Conservation (phyloP, 208 protist species). For the Endotrypanum monterogeii region DNA sequence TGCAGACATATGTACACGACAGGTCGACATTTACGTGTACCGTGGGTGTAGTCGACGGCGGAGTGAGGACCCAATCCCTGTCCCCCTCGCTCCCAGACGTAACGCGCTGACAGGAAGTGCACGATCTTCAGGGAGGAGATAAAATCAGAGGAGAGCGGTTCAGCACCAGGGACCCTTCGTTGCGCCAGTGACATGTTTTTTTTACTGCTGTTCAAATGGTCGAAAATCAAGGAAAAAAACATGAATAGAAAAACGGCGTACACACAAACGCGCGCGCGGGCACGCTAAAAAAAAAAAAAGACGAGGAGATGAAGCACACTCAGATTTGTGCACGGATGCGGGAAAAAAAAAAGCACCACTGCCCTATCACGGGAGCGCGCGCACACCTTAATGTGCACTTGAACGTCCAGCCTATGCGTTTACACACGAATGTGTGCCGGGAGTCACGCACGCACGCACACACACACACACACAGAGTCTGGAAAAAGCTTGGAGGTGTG, state of each 20-base stretch:
- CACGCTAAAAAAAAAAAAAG: too few relatives aligned
- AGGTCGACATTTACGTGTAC: neutral
- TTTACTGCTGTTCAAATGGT: neutral
- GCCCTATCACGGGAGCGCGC: neutral
- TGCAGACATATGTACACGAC: neutral
- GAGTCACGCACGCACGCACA: neutral
- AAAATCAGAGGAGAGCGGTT: neutral
- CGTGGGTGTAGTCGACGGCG: neutral
- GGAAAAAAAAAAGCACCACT: neutral
- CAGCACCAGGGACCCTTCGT: neutral
- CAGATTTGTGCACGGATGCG: neutral
- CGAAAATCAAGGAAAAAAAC: neutral
- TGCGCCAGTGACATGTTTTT: neutral
- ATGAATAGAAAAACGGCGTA: neutral
- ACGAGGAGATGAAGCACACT: too few relatives aligned
- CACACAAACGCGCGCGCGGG: neutral
- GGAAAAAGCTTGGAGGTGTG: neutral
- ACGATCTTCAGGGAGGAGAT: neutral
- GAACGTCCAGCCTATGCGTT: neutral
- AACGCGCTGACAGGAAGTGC: neutral
- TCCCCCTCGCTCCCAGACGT: neutral
- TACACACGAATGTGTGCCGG: neutral
- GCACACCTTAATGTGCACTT: neutral
- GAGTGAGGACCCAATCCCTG: constrained; percentile 1
- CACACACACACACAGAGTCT: neutral